Conservation (phyloP, 306 rosid genomes). For the Argentina anserina region DNA sequence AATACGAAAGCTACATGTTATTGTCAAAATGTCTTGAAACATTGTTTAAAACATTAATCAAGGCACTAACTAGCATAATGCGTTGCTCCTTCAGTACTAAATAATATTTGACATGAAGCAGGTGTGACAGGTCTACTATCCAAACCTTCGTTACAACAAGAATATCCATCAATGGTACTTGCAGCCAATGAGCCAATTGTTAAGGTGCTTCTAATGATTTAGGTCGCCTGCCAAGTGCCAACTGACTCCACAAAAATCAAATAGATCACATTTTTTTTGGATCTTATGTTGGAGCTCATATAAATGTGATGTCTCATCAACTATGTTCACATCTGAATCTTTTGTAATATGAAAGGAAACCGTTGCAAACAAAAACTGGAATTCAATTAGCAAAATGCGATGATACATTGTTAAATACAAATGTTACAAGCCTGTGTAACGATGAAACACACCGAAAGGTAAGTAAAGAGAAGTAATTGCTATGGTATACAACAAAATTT, state of each 20-base stretch:
- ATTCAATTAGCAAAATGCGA: background rate
- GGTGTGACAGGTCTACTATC: slow-evolving; percentile 34
- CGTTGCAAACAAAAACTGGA: background rate
- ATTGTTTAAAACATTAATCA: slow-evolving; percentile 36
- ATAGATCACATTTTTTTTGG: background rate
- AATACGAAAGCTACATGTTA: background rate
- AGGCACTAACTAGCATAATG: slow-evolving; percentile 24
- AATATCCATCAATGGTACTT: background rate
- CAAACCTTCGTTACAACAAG: slow-evolving; percentile 3
- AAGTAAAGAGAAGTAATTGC: background rate
- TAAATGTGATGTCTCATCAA: no score
- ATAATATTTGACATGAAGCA: slow-evolving; percentile 29
- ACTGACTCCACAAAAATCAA: slow-evolving; percentile 26
- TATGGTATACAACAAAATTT: slow-evolving; percentile 6
- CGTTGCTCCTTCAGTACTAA: slow-evolving; percentile 6
- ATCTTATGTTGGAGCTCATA: background rate
- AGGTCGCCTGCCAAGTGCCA: slow-evolving; percentile 46
- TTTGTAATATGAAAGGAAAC: background rate
- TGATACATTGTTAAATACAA: slow-evolving; percentile 6
- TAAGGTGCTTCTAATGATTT: slow-evolving; percentile 28
- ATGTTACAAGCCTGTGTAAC: slow-evolving; percentile 5
- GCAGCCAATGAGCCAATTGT: slow-evolving; percentile 6
- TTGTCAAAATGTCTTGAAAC: slow-evolving; percentile 13
- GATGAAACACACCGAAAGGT: background rate
- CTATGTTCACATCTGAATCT: background rate